Conservation (phyloP, 495 filamentous ascomycete genomes). For the Parathielavia hyrcaniae region DNA sequence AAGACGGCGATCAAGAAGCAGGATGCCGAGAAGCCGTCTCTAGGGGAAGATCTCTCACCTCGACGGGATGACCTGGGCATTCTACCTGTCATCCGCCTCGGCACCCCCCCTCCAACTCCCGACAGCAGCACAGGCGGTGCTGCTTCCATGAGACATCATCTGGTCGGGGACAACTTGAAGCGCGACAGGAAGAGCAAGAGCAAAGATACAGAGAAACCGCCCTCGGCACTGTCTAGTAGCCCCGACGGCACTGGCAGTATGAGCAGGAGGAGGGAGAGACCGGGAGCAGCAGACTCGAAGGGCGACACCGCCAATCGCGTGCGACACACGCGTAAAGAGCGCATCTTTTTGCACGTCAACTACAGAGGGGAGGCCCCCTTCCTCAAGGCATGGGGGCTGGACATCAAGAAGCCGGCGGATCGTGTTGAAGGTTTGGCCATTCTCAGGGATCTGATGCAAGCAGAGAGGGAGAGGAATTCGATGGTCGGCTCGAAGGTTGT, state of each 20-base stretch:
- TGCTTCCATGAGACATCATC: background rate
- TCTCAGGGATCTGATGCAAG: slow-evolving; percentile 36
- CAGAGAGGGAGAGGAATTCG: slow-evolving; percentile 17
- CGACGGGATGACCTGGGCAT: background rate
- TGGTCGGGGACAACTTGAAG: background rate
- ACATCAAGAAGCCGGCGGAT: slow-evolving; percentile 29
- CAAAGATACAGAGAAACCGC: background rate
- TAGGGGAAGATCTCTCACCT: background rate
- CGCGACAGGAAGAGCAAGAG: no score
- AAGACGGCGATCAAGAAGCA: background rate
- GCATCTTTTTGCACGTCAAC: slow-evolving; percentile 40
- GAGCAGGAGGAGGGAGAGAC: background rate
- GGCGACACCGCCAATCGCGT: background rate
- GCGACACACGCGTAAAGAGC: slow-evolving; percentile 26
- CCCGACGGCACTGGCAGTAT: background rate
- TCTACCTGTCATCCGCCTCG: slow-evolving; percentile 1
- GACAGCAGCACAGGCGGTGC: slow-evolving; percentile 13
- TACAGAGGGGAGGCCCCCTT: slow-evolving; percentile 41
- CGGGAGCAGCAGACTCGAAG: background rate
- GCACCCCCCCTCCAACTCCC: slow-evolving; percentile 18
- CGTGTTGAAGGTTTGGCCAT: slow-evolving; percentile 33
- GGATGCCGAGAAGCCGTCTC: no score
- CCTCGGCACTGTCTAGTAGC: background rate
- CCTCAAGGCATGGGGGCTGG: slow-evolving; percentile 39
- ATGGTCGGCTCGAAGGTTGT: background rate